Conservation (phyloP, 2,329 filamentous ascomycete species). For the Trichoderma atrobrunneum region DNA sequence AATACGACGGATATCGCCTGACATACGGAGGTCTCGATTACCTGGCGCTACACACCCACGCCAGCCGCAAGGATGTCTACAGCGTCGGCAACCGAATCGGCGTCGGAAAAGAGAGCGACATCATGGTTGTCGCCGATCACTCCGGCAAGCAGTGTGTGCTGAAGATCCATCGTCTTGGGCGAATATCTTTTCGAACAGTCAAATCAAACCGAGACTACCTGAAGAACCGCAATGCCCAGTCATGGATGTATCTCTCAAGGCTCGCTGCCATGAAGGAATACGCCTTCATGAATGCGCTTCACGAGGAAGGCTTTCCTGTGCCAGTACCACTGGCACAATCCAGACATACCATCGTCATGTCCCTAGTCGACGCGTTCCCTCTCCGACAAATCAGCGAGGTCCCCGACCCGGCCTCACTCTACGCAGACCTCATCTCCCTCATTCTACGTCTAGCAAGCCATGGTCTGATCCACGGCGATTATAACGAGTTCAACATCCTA, state of each 20-base stretch:
- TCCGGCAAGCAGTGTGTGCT: conserved; percentile 75
- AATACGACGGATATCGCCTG: conserved; percentile 94
- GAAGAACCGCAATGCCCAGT: conserved; percentile 71
- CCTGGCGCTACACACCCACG: conserved; percentile 87
- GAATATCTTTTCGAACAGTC: conserved; percentile 95
- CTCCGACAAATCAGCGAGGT: conserved; percentile 83
- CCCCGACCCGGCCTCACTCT: conserved; percentile 79
- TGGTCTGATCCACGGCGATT: conserved; percentile 94
- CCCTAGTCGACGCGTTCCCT: conserved; percentile 86
- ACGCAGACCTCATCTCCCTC: conserved; percentile 84
- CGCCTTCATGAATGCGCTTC: conserved; percentile 86
- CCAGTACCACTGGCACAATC: conserved; percentile 86
- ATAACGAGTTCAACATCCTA: conserved; percentile 98
- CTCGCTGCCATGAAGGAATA: conserved; percentile 92
- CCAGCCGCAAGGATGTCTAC: conserved; percentile 76
- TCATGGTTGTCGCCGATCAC: conserved; percentile 85
- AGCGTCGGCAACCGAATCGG: conserved; percentile 93
- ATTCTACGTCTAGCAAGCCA: conserved; percentile 80
- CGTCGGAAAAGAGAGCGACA: conserved; percentile 96
- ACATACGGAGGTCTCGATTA: conserved; percentile 98
- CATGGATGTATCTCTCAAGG: conserved; percentile 97
- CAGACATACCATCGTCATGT: conserved; percentile 95
- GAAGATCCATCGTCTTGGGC: conserved; percentile 92
- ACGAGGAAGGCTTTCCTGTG: conserved; percentile 82
- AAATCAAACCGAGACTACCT: conserved; percentile 96